These are phyloP conservation scores for Aurinia saxatilis DNA, from an alignment of 345 rosid species.

Conservation along the genomic window DNA sequence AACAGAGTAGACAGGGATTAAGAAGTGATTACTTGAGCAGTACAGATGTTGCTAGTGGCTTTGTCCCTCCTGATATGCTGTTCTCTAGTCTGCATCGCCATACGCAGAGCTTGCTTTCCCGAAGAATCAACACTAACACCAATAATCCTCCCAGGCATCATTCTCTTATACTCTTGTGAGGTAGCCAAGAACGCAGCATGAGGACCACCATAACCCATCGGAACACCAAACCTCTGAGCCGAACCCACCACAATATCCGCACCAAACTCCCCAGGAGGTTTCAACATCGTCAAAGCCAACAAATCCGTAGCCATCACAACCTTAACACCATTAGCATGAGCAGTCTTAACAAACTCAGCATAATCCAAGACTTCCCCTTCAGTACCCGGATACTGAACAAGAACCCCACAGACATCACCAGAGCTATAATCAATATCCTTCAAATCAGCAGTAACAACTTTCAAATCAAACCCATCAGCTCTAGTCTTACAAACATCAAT, in stretches of 20 bases:
- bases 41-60: constrained; percentile 99
- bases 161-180: constrained; percentile 93
- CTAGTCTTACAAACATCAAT: constrained; percentile 90
- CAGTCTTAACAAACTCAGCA: constrained; percentile 74
- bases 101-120: constrained; percentile 87
- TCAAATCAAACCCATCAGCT: constrained; percentile 81
- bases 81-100: constrained; percentile 99
- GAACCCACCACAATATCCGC: constrained; percentile 97
- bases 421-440: constrained; percentile 68
- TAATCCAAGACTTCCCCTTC: constrained; percentile 91
- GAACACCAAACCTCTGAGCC: constrained; percentile 95
- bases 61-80: constrained; percentile 98
- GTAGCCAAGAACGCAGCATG: constrained; percentile 98
- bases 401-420: constrained; percentile 91
- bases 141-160: constrained; percentile 98
- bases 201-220: constrained; percentile 98
- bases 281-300: constrained; percentile 87
- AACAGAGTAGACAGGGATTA: neutral
- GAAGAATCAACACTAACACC: constrained; percentile 93
- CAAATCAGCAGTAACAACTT: constrained; percentile 65
- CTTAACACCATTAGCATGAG: constrained; percentile 92
- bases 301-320: constrained; percentile 95
- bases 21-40: constrained; percentile 70
- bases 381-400: constrained; percentile 96
- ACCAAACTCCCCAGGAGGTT: constrained; percentile 93